Conservation (phyloP, 192 early-diverging fungal genomes). For the Dispira parvispora region DNA sequence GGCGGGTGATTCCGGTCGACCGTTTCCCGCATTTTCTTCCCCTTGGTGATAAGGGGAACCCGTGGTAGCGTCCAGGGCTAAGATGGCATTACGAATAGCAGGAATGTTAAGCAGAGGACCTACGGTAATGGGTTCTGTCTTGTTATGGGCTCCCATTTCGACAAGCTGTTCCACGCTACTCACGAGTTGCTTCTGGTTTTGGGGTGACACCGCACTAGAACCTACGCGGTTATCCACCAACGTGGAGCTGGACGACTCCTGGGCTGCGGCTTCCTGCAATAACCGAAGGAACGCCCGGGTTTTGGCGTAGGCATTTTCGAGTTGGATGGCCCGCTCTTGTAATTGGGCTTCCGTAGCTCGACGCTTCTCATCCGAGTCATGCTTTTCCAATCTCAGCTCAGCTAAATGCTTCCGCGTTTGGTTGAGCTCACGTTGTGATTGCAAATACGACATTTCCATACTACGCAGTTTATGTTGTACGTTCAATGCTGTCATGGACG, state of each 20-base stretch:
- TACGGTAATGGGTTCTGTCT: not conserved
- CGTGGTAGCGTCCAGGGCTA: not conserved
- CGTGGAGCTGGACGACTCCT: not conserved
- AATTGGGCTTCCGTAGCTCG: conserved; percentile 19
- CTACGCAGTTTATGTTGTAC: conserved; percentile 11
- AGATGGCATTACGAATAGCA: not conserved
- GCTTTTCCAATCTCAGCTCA: conserved; percentile 17
- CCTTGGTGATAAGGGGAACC: too few species aligned
- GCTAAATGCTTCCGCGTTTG: conserved; percentile 24
- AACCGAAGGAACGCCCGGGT: conserved; percentile 21
- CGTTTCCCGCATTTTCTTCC: too few species aligned
- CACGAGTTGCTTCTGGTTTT: not conserved
- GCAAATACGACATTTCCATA: conserved; percentile 19
- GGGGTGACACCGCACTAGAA: not conserved
- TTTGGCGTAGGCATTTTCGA: conserved; percentile 21
- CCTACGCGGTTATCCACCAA: not conserved
- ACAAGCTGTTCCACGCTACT: not conserved
- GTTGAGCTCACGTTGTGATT: conserved; percentile 23
- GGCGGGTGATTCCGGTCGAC: too few species aligned
- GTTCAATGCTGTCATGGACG: conserved; percentile 12
- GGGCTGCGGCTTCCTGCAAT: conserved; percentile 15
- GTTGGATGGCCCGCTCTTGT: conserved; percentile 19
- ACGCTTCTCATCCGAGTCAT: conserved; percentile 23
- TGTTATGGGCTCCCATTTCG: not conserved
- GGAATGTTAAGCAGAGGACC: conserved; percentile 3